Evolutionary conservation across 768 basidiomycete genomes (phyloP).

Genomic region (Pleurotus platypus): DNA sequence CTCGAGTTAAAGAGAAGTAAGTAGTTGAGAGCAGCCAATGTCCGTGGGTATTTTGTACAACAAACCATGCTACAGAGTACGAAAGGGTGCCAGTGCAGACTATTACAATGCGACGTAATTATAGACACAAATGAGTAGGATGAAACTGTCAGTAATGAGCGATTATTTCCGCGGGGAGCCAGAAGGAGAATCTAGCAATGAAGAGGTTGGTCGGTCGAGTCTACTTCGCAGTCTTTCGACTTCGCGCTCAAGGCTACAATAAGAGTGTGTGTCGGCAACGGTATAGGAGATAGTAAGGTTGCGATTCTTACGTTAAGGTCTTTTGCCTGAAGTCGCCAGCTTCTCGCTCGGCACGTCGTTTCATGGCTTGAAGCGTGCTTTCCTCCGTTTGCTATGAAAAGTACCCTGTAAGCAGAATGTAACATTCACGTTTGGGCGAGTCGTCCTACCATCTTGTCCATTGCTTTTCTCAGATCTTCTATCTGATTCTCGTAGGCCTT

Average conservation of each 20-base stretch:
- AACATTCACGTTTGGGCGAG: neutral
- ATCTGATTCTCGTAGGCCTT: conserved; percentile 58
- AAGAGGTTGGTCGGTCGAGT: conserved; percentile 51
- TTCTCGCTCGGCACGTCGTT: conserved; percentile 75
- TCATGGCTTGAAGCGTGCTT: conserved; percentile 62
- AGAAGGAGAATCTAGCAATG: conserved; percentile 20
- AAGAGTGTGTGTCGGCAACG: neutral
- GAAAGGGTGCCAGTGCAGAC: too few relatives aligned
- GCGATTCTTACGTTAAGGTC: conserved; percentile 51
- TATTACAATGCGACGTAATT: too few relatives aligned
- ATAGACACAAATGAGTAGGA: too few relatives aligned
- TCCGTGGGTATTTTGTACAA: too few relatives aligned
- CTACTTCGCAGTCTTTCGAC: conserved; percentile 67
- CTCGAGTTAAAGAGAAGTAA: too few relatives aligned
- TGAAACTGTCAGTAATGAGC: too few relatives aligned
- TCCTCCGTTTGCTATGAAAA: conserved; percentile 62
- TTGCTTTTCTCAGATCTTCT: conserved; percentile 47
- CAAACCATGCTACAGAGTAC: too few relatives aligned
- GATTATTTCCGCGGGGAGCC: conserved; percentile 29
- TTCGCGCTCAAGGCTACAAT: conserved; percentile 55
- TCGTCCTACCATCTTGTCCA: conserved; percentile 58
- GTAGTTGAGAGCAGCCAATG: too few relatives aligned
- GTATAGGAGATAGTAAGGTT: neutral
- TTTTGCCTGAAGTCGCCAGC: conserved; percentile 71
- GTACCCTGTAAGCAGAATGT: too few relatives aligned